Percentiles rank a stretch among this genome's conserved stretches.
Conservation (phyloP, 2,329 filamentous ascomycete species). For the Cladophialophora bantiana region DNA sequence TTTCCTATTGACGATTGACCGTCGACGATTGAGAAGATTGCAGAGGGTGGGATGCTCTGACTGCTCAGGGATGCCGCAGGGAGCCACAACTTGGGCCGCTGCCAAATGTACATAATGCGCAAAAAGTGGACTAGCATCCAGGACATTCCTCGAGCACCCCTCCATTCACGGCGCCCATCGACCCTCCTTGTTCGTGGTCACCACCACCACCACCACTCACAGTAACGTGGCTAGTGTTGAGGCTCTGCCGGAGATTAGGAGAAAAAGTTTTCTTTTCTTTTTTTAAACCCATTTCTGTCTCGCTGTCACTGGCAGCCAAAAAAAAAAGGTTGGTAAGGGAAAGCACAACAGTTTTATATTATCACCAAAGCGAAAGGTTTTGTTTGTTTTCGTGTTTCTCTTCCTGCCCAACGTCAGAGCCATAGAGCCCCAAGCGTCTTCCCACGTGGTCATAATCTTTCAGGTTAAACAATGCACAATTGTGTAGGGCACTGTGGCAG, state of each 20-base stretch:
- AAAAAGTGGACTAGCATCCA: too few relatives aligned
- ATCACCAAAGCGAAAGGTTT: background rate
- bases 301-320: background rate
- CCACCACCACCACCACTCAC: background rate
- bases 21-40: background rate
- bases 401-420: background rate
- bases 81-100: background rate
- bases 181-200: background rate
- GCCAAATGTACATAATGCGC: background rate
- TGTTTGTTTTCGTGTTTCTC: background rate
- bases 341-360: background rate
- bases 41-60: too few relatives aligned
- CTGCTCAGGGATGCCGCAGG: background rate
- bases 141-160: too few relatives aligned
- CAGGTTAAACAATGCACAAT: background rate
- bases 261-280: background rate
- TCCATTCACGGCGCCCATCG: background rate
- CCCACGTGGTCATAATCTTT: background rate
- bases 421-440: background rate
- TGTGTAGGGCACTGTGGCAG: background rate
- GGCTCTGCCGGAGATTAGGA: background rate
- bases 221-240: background rate
- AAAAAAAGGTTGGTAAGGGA: background rate
- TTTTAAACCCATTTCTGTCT: background rate
- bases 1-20: background rate